phyloP scores from a whole-genome alignment of 495 filamentous ascomycete species.

The Corynascus novoguineensis region DNA sequence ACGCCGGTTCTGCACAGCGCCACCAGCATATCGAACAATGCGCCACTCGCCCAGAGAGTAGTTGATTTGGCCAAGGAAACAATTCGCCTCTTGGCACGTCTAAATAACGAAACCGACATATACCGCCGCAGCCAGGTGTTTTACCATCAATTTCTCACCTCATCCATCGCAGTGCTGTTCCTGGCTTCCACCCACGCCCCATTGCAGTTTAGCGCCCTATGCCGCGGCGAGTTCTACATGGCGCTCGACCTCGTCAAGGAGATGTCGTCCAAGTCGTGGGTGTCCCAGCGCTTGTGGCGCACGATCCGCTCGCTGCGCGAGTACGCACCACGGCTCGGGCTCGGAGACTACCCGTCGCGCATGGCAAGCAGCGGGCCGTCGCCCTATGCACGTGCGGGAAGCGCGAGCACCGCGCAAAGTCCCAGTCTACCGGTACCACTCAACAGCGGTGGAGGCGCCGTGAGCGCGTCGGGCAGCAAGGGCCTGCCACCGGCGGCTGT shows the following conservation, averaged over 20 bases:
- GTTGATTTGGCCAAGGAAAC: conserved; percentile 78
- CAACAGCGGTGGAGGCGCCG: not conserved
- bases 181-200: conserved; percentile 79
- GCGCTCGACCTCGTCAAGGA: conserved; percentile 76
- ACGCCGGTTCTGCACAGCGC: conserved; percentile 74
- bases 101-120: conserved; percentile 75
- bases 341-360: conserved; percentile 39
- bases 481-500: not conserved
- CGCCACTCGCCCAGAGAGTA: conserved; percentile 59
- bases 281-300: conserved; percentile 75
- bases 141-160: conserved; percentile 83
- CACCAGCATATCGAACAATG: conserved; percentile 67
- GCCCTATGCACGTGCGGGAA: not conserved
- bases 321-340: conserved; percentile 70
- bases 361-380: not conserved
- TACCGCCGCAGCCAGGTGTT: conserved; percentile 75
- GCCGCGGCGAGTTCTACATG: conserved; percentile 82
- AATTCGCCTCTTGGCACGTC: conserved; percentile 63
- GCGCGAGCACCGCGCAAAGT: conserved; percentile 1
- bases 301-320: conserved; percentile 74
- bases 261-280: conserved; percentile 71
- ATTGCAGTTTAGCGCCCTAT: conserved; percentile 63
- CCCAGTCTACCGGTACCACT: not conserved
- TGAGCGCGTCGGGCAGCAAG: conserved; percentile 2
- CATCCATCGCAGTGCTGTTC: conserved; percentile 74